Conservation (phyloP, 306 rosid genomes). For the Castanea mollissima region DNA sequence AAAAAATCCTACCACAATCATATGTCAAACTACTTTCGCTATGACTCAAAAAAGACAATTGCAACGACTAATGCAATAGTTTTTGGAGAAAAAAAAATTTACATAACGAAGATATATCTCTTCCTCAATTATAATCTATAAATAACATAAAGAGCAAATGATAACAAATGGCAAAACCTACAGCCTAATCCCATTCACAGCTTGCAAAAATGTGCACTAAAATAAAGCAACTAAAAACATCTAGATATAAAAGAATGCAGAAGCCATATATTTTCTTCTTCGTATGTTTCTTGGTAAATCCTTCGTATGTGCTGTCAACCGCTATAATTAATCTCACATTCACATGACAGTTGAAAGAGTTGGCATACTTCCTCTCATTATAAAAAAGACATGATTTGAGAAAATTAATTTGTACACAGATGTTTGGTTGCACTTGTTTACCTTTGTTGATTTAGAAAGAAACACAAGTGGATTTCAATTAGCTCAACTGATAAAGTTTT, state of each 20-base stretch:
- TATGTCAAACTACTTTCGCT: neutral
- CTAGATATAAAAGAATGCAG: neutral
- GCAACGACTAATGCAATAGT: neutral
- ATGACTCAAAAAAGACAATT: neutral
- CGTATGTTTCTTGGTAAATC: constrained; percentile 79
- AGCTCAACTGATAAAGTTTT: no score
- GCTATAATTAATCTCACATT: constrained; percentile 10
- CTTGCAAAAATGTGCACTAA: neutral
- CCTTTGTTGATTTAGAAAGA: no score
- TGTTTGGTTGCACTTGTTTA: neutral
- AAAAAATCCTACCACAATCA: no score
- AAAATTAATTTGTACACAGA: neutral
- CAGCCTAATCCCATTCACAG: constrained; percentile 1
- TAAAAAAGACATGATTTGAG: neutral
- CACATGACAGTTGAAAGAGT: constrained; percentile 1
- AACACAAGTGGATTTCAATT: accelerated
- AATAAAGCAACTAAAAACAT: constrained; percentile 4
- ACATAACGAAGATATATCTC: neutral
- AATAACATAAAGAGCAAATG: neutral
- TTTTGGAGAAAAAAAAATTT: neutral
- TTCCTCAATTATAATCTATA: neutral
- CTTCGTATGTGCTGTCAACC: constrained; percentile 76
- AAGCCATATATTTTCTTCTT: constrained; percentile 89
- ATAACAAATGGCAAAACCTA: neutral
- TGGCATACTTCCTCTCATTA: neutral